phyloP scores from a whole-genome alignment of 2,329 filamentous ascomycete species.

The Cladosporium oxysporum region DNA sequence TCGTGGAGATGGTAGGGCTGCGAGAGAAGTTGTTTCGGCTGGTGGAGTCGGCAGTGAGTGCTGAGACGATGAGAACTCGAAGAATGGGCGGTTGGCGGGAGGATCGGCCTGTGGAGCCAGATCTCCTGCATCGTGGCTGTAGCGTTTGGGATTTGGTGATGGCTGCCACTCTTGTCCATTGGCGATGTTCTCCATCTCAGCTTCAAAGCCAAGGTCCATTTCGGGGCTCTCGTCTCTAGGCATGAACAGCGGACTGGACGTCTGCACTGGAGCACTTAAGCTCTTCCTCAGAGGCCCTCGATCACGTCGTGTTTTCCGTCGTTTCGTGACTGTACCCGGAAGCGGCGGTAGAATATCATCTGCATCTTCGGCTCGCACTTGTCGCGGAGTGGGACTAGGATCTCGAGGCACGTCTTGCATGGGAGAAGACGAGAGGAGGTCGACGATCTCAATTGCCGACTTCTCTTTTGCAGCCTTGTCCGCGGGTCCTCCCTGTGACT shows the following conservation, averaged over 20 bases:
- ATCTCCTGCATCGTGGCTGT: slow-evolving; percentile 19
- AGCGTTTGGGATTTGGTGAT: slow-evolving; percentile 8
- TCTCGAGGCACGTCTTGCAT: slow-evolving; percentile 14
- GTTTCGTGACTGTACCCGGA: slow-evolving; percentile 37
- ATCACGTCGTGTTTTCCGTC: slow-evolving; percentile 25
- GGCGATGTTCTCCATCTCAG: slow-evolving; percentile 18
- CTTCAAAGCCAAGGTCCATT: slow-evolving; percentile 16
- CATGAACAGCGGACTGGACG: slow-evolving; percentile 10
- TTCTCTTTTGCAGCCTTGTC: not conserved
- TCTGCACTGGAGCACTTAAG: slow-evolving; percentile 32
- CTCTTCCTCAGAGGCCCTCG: slow-evolving; percentile 33
- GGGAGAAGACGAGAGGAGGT: slow-evolving; percentile 36
- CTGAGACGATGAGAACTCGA: slow-evolving; percentile 1
- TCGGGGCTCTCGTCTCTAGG: slow-evolving; percentile 4
- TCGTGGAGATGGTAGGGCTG: not conserved
- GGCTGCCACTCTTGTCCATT: slow-evolving; percentile 8
- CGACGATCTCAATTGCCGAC: slow-evolving; percentile 27
- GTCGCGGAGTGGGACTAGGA: slow-evolving; percentile 11
- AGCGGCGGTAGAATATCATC: slow-evolving; percentile 24
- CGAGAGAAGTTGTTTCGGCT: not conserved
- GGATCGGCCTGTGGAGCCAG: not conserved
- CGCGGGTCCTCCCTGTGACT: not conserved
- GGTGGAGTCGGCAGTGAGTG: slow-evolving; percentile 9
- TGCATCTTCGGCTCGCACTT: not conserved
- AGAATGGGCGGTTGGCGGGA: not conserved